Conservation (phyloP, 2,329 filamentous ascomycete species). For the Cladosporium sp. region DNA sequence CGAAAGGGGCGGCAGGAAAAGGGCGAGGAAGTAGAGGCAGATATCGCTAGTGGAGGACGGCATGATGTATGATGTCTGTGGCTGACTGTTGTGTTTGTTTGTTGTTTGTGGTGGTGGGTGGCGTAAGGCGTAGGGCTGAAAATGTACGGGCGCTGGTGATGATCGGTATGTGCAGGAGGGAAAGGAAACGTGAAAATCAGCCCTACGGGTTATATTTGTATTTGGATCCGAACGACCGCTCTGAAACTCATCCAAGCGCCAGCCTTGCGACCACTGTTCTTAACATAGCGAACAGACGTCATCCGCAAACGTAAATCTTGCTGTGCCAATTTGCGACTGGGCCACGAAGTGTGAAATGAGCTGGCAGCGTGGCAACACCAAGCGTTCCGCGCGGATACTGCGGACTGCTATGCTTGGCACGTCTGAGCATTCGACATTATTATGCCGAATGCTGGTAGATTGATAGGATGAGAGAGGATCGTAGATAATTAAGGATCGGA, state of each 20-base stretch:
- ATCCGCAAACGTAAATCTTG: slow-evolving; percentile 1
- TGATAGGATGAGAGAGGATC: not conserved
- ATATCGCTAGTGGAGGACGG: slow-evolving; percentile 16
- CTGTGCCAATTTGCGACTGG: not conserved
- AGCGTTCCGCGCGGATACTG: slow-evolving; percentile 8
- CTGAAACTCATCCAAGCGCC: slow-evolving; percentile 1
- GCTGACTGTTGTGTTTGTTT: not conserved
- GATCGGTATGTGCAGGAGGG: not conserved
- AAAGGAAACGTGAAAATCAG: too few species aligned
- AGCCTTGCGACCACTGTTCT: not conserved
- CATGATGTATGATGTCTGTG: slow-evolving; percentile 11
- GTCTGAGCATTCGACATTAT: not conserved
- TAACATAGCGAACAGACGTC: slow-evolving; percentile 1
- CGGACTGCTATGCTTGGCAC: slow-evolving; percentile 9
- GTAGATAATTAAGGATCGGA: too few species aligned
- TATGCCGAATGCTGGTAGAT: not conserved
- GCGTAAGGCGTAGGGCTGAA: slow-evolving; percentile 7
- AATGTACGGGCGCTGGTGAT: not conserved
- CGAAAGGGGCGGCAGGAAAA: slow-evolving; percentile 79
- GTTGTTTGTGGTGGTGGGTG: not conserved
- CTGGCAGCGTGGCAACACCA: not conserved
- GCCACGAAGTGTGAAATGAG: not conserved
- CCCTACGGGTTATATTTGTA: slow-evolving; percentile 11
- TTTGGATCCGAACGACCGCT: not conserved
- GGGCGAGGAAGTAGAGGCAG: slow-evolving; percentile 58